Conservation (phyloP, 1,284 basidiomycete genomes). For the Rhizoctonia solani region DNA sequence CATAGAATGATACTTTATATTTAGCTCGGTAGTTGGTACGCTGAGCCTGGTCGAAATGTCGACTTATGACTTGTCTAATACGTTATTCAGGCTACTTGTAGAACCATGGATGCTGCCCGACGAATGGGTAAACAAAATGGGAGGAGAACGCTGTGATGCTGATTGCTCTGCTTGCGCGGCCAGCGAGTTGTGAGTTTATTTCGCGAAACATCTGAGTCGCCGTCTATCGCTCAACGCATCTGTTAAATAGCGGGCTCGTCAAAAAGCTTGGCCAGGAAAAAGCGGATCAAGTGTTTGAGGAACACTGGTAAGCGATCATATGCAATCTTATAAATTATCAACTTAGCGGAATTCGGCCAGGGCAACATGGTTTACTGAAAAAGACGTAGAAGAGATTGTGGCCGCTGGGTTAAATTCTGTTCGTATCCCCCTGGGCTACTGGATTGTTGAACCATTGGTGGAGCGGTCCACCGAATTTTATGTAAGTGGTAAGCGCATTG, state of each 20-base stretch:
- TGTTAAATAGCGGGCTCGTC: constrained; percentile 37
- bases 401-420: constrained; percentile 69
- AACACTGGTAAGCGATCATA: constrained; percentile 59
- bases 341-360: constrained; percentile 45
- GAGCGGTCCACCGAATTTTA: constrained; percentile 63
- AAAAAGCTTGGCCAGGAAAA: constrained; percentile 60
- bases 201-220: not conserved
- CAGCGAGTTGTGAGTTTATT: constrained; percentile 57
- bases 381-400: constrained; percentile 59
- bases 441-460: constrained; percentile 75
- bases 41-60: constrained; percentile 51
- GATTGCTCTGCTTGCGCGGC: constrained; percentile 61
- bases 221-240: not conserved
- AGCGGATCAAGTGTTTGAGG: constrained; percentile 61
- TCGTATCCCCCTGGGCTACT: constrained; percentile 76
- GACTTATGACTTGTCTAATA: constrained; percentile 44
- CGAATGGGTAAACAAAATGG: constrained; percentile 71
- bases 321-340: not conserved
- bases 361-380: constrained; percentile 71
- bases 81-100: constrained; percentile 54
- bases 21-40: constrained; percentile 42
- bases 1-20: not conserved
- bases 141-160: constrained; percentile 55
- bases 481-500: too few relatives aligned
- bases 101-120: constrained; percentile 70